A percentile compares a stretch with the other conserved stretches of the same genome.
phyloP scores from a whole-genome alignment of 352 stramenopile species.

The Globisporangium splendens region DNA sequence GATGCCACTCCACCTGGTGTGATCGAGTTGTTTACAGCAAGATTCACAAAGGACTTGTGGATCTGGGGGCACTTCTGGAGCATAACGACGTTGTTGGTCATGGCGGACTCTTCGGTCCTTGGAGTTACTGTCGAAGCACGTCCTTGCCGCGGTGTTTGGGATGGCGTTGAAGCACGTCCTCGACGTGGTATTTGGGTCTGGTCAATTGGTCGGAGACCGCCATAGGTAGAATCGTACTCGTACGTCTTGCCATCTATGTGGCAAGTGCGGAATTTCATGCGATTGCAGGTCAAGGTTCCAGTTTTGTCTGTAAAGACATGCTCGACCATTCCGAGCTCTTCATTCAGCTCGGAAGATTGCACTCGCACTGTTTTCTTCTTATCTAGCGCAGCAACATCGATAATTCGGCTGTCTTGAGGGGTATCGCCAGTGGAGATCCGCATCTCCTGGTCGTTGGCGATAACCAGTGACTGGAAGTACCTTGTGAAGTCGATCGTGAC shows the following conservation, averaged over 20 bases:
- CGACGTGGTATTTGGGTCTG: background rate
- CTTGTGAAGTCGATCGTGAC: conserved; percentile 83
- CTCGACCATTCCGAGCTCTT: conserved; percentile 92
- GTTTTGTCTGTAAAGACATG: conserved; percentile 97
- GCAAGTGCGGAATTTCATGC: conserved; percentile 92
- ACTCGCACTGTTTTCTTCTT: conserved; percentile 59
- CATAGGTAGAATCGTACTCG: conserved; percentile 28
- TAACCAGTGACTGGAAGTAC: conserved; percentile 77
- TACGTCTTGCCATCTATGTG: conserved; percentile 82
- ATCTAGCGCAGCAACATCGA: conserved; percentile 2
- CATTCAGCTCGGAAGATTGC: conserved; percentile 86
- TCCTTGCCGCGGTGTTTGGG: background rate
- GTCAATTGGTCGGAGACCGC: conserved; percentile 23
- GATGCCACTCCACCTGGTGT: conserved; percentile 22
- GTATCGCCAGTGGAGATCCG: conserved; percentile 20
- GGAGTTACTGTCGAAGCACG: no score
- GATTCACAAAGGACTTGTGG: conserved; percentile 46
- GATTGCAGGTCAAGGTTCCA: conserved; percentile 90
- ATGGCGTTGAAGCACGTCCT: background rate
- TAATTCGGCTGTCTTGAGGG: background rate
- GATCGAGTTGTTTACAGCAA: conserved; percentile 60
- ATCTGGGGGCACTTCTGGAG: conserved; percentile 22
- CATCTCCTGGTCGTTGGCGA: conserved; percentile 72
- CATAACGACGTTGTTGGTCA: background rate
- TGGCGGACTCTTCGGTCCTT: background rate